A percentile compares a stretch with the other conserved stretches of the same genome.
Evolutionary conservation across 108 stramenopile genomes (phyloP).

Genomic region (Fistulifera solaris): DNA sequence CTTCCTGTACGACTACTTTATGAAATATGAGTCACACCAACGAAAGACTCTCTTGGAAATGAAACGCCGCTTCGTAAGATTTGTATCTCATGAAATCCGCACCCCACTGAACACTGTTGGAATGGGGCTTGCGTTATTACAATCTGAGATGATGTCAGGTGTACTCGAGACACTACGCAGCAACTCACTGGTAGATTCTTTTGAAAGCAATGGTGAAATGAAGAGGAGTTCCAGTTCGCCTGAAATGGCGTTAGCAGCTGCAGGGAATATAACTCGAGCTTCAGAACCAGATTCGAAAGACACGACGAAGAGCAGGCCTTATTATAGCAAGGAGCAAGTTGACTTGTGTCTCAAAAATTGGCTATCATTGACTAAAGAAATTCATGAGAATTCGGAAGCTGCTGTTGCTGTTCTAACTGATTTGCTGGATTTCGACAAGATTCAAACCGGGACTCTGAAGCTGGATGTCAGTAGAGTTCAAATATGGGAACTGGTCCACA

Average conservation of each 20-base stretch:
- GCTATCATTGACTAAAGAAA: slow-evolving; percentile 11
- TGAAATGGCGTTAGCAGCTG: background rate
- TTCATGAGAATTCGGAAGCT: slow-evolving; percentile 15
- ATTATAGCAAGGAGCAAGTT: too few species aligned
- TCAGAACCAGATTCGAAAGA: background rate
- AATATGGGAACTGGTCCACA: slow-evolving; percentile 11
- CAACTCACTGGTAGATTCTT: background rate
- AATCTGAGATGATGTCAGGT: slow-evolving; percentile 13
- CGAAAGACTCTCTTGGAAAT: slow-evolving; percentile 28
- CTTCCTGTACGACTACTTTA: slow-evolving; percentile 40
- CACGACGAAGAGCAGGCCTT: background rate
- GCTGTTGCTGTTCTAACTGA: slow-evolving; percentile 42
- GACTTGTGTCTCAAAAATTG: too few species aligned
- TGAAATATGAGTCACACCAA: slow-evolving; percentile 30
- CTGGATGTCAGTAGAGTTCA: slow-evolving; percentile 20
- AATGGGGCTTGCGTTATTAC: slow-evolving; percentile 35
- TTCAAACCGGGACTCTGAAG: slow-evolving; percentile 18
- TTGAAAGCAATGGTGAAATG: background rate
- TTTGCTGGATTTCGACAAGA: slow-evolving; percentile 38
- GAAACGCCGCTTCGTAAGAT: slow-evolving; percentile 37
- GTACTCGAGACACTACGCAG: background rate
- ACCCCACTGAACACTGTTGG: slow-evolving; percentile 41
- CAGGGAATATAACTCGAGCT: background rate
- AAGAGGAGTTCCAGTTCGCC: background rate
- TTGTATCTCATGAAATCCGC: slow-evolving; percentile 44